A percentile compares a stretch with the other conserved stretches of the same genome.
These are phyloP conservation scores for Volvariella surrecta DNA, from an alignment of 1,284 basidiomycete species.

Conservation along the genomic window DNA sequence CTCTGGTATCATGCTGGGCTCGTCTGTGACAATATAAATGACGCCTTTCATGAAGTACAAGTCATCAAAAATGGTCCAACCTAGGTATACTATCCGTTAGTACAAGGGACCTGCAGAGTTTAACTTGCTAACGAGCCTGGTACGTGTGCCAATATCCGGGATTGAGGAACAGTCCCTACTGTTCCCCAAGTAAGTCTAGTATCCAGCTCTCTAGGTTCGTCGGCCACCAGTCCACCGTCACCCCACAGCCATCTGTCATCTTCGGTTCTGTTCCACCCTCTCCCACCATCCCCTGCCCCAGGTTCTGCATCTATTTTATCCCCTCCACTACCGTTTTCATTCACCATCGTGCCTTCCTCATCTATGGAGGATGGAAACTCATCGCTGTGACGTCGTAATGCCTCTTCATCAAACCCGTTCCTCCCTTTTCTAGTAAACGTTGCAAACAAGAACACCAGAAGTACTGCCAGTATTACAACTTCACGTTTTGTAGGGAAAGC, in stretches of 20 bases:
- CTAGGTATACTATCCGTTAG: constrained; percentile 25
- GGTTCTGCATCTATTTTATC: too few relatives aligned
- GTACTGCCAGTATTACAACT: constrained; percentile 5
- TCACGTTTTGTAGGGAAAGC: constrained; percentile 7
- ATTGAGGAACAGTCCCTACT: constrained; percentile 39
- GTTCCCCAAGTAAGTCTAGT: constrained; percentile 30
- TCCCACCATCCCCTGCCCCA: too few relatives aligned
- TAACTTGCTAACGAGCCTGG: constrained; percentile 36
- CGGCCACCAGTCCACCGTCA: not conserved
- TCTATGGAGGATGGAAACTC: too few relatives aligned
- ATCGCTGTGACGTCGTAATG: constrained; percentile 7
- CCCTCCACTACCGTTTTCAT: too few relatives aligned
- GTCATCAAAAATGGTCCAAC: constrained; percentile 80
- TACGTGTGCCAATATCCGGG: constrained; percentile 51
- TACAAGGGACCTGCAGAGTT: constrained; percentile 3
- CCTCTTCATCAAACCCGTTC: constrained; percentile 2
- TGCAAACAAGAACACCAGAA: constrained; percentile 4
- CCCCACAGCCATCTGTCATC: constrained; percentile 2
- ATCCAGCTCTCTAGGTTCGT: constrained; percentile 15
- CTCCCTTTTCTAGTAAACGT: not conserved
- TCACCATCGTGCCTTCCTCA: too few relatives aligned
- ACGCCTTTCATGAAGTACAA: constrained; percentile 72
- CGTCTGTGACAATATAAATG: constrained; percentile 63
- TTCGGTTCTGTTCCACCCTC: not conserved
- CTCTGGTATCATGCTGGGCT: constrained; percentile 45